A percentile compares a stretch with the other conserved stretches of the same genome.
Evolutionary conservation across 257 asterid species (phyloP).

Genomic region (Solanum chilense): DNA sequence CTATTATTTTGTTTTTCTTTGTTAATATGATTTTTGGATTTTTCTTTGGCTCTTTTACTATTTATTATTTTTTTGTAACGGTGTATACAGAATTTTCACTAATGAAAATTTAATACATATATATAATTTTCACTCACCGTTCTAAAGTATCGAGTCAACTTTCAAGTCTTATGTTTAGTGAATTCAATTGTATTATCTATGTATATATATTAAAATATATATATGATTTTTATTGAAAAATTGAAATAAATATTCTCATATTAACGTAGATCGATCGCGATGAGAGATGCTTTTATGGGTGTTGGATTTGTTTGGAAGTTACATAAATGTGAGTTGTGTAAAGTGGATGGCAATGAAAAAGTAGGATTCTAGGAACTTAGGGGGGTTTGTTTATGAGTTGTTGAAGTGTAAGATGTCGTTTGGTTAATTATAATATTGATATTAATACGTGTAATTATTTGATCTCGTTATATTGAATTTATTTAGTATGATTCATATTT

Average conservation of each 20-base stretch:
- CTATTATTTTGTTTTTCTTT: slow-evolving; percentile 2
- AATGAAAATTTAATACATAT: fast-evolving
- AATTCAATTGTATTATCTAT: fast-evolving
- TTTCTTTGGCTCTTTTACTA: background rate
- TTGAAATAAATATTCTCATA: too few relatives aligned
- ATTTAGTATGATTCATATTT: background rate
- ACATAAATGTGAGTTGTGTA: background rate
- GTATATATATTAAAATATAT: too few relatives aligned
- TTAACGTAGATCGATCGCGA: background rate
- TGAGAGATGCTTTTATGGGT: background rate
- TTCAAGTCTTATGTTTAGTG: too few relatives aligned
- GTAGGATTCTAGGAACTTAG: background rate
- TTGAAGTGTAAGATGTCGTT: background rate
- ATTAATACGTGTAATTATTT: background rate
- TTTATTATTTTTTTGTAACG: background rate
- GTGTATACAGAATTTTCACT: background rate
- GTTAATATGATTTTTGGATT: background rate
- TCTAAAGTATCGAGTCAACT: fast-evolving
- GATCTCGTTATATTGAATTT: background rate
- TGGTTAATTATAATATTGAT: background rate
- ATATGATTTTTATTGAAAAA: too few relatives aligned
- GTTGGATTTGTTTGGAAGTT: slow-evolving; percentile 1
- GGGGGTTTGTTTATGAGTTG: background rate
- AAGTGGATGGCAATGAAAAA: background rate
- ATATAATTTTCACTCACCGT: fast-evolving